Percentiles rank a stretch among this genome's conserved stretches.
These are phyloP conservation scores for Leccinum variicolor DNA, from an alignment of 768 basidiomycete species.

Conservation along the genomic window DNA sequence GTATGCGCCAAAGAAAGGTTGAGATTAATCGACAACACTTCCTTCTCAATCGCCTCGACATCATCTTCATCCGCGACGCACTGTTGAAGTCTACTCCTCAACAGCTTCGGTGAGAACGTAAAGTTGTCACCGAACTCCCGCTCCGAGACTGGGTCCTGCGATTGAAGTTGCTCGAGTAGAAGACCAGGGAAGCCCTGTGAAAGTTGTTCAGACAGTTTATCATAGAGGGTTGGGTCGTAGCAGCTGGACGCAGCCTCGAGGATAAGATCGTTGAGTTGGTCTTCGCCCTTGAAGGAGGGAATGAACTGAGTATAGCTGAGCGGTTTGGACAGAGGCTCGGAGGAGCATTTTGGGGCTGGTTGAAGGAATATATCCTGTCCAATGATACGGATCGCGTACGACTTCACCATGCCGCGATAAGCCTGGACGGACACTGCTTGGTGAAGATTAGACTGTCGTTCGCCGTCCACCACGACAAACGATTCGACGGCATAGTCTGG, in stretches of 20 bases:
- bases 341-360: slow-evolving; percentile 38
- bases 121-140: slow-evolving; percentile 82
- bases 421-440: slow-evolving; percentile 60
- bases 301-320: slow-evolving; percentile 59
- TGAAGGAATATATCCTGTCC: slow-evolving; percentile 72
- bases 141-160: slow-evolving; percentile 57
- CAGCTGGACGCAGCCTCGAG: slow-evolving; percentile 67
- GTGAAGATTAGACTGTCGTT: slow-evolving; percentile 51
- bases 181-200: slow-evolving; percentile 55
- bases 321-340: slow-evolving; percentile 45
- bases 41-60: slow-evolving; percentile 50
- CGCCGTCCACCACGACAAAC: slow-evolving; percentile 37
- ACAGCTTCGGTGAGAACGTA: slow-evolving; percentile 59
- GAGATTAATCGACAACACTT: slow-evolving; percentile 73
- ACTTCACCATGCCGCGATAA: slow-evolving; percentile 68
- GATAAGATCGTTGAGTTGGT: slow-evolving; percentile 62
- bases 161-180: slow-evolving; percentile 59
- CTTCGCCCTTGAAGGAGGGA: slow-evolving; percentile 54
- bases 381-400: slow-evolving; percentile 71
- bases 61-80: slow-evolving; percentile 33
- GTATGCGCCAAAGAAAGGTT: slow-evolving; percentile 84
- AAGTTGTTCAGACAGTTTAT: slow-evolving; percentile 50
- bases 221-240: slow-evolving; percentile 72
- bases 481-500: slow-evolving; percentile 62
- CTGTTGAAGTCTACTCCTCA: slow-evolving; percentile 57